Conservation (phyloP, 2,329 filamentous ascomycete genomes). For the Sporothrix euskadiensis region DNA sequence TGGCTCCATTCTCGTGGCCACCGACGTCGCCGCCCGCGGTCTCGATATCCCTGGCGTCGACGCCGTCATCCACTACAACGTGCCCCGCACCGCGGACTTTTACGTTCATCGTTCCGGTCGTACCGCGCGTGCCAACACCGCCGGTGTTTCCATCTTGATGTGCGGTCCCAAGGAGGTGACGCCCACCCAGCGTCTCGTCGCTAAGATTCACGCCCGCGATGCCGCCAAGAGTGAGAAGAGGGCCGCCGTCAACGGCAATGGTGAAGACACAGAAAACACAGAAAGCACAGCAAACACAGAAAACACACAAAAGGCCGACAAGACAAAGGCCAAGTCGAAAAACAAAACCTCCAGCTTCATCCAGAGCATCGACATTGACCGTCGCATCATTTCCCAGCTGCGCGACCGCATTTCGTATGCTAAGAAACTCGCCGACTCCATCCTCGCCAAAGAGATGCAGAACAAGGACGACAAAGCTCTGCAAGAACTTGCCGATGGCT, state of each 20-base stretch:
- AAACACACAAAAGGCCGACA: conserved; percentile 38
- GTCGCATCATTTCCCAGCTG: conserved; percentile 72
- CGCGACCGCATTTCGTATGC: conserved; percentile 76
- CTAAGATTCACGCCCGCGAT: conserved; percentile 73
- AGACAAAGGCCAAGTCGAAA: not conserved
- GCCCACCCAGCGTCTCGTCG: conserved; percentile 77
- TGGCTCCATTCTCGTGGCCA: conserved; percentile 76
- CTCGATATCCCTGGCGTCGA: conserved; percentile 91
- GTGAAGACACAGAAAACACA: conserved; percentile 44
- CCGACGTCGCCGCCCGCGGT: conserved; percentile 89
- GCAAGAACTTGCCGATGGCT: conserved; percentile 79
- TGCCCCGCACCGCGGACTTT: conserved; percentile 84
- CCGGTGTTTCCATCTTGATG: conserved; percentile 80
- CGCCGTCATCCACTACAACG: conserved; percentile 91
- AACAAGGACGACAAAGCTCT: conserved; percentile 83
- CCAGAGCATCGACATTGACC: conserved; percentile 78
- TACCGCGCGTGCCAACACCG: conserved; percentile 78
- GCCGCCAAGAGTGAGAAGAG: conserved; percentile 43
- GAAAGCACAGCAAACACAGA: no score
- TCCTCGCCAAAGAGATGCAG: conserved; percentile 83
- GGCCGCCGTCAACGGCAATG: conserved; percentile 41
- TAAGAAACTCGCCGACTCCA: conserved; percentile 83
- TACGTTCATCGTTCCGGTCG: conserved; percentile 96
- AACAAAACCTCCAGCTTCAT: conserved; percentile 58
- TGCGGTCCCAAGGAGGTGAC: conserved; percentile 89